These are phyloP conservation scores for Penicillium turbatum DNA, from an alignment of 495 filamentous ascomycete genomes.

Conservation along the genomic window DNA sequence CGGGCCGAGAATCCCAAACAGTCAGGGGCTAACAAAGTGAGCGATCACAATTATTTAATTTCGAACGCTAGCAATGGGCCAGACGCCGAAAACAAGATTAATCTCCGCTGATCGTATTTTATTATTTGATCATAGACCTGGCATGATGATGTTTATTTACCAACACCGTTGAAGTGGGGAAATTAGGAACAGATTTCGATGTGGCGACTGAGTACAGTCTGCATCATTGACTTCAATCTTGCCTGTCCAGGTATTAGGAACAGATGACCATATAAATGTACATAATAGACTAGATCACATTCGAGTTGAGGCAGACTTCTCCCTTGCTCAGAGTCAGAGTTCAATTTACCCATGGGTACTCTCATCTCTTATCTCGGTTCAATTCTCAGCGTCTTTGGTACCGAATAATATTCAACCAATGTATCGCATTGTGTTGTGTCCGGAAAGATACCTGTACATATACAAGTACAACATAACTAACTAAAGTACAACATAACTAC, in stretches of 20 bases:
- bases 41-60: background rate
- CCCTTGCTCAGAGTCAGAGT: background rate
- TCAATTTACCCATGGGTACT: background rate
- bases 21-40: background rate
- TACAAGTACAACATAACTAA: too few relatives aligned
- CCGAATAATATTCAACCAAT: background rate
- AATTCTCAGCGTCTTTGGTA: background rate
- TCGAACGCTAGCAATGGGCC: background rate
- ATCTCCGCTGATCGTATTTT: background rate
- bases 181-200: background rate
- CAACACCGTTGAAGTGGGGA: background rate
- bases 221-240: constrained; percentile 3
- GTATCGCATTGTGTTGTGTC: too few relatives aligned
- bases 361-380: background rate
- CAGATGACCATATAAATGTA: too few relatives aligned
- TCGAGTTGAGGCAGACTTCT: too few relatives aligned
- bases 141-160: background rate
- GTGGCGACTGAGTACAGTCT: constrained; percentile 15
- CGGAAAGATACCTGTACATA: too few relatives aligned
- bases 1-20: background rate
- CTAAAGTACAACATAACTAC: too few relatives aligned
- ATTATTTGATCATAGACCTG: background rate
- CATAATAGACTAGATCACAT: too few relatives aligned
- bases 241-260: too few relatives aligned
- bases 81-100: constrained; percentile 4